These are phyloP conservation scores for Ophiostoma montium DNA, from an alignment of 2,329 filamentous ascomycete species.

Conservation along the genomic window DNA sequence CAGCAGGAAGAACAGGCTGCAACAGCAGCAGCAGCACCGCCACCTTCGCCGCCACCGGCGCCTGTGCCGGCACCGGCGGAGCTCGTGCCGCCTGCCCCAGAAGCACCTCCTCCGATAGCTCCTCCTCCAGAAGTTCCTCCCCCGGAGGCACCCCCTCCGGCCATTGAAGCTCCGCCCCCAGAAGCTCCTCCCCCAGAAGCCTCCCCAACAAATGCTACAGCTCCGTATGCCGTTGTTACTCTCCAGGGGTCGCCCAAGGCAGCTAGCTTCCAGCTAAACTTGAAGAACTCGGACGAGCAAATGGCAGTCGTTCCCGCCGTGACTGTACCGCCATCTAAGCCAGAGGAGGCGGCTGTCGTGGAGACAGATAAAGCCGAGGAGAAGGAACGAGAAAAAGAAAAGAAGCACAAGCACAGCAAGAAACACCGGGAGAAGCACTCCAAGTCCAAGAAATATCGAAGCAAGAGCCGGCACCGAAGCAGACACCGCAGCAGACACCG, in stretches of 20 bases:
- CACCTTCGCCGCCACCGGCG: not conserved
- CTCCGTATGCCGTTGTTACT: not conserved
- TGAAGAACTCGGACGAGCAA: not conserved
- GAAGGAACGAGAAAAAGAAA: not conserved
- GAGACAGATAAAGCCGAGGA: not conserved
- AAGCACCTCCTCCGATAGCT: not conserved
- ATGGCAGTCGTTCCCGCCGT: not conserved
- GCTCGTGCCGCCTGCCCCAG: not conserved
- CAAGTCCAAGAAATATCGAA: not conserved
- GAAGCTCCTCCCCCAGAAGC: not conserved
- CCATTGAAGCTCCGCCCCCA: not conserved
- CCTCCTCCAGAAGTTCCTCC: not conserved
- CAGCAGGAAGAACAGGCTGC: not conserved
- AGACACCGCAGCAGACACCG: not conserved
- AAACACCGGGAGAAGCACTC: not conserved
- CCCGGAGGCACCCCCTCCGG: not conserved
- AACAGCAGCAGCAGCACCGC: not conserved
- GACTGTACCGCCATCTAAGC: not conserved
- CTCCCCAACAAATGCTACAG: not conserved
- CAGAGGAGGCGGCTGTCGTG: not conserved
- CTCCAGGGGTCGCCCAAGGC: not conserved
- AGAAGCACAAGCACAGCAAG: not conserved
- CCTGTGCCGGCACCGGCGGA: not conserved
- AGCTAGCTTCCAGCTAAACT: slow-evolving; percentile 3
- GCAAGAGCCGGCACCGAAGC: not conserved